Percentiles rank a stretch among this genome's conserved stretches.
Conservation (phyloP, 1,139 yeast species). For the Geotrichum siamense region DNA sequence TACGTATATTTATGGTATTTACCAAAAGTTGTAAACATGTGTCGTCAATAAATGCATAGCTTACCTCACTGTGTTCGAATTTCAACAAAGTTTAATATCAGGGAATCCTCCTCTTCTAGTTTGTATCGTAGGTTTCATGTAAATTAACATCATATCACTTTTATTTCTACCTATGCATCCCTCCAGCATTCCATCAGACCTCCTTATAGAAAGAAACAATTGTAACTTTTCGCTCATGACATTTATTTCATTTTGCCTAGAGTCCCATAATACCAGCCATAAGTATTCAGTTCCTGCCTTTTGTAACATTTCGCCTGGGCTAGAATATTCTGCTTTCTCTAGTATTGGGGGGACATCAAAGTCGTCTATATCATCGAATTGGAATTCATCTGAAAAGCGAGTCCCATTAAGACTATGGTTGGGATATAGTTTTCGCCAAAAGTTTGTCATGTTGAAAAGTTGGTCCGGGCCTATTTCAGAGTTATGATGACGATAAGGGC, state of each 20-base stretch:
- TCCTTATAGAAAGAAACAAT: conserved; percentile 11
- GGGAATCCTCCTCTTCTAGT: conserved; percentile 11
- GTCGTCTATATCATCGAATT: conserved; percentile 2
- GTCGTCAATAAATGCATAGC: no score
- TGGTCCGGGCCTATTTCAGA: not conserved
- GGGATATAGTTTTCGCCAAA: conserved; percentile 12
- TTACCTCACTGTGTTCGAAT: no score
- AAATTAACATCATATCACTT: conserved; percentile 6
- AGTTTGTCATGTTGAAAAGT: conserved; percentile 4
- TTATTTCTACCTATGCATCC: conserved; percentile 9
- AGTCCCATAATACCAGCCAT: conserved; percentile 11
- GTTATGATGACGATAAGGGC: conserved; percentile 1
- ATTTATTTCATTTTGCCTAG: not conserved
- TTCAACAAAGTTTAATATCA: no score
- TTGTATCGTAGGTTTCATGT: not conserved
- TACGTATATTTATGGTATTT: no score
- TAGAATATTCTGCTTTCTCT: conserved; percentile 3
- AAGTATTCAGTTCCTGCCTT: conserved; percentile 10
- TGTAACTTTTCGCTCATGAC: not conserved
- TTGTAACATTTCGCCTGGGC: conserved; percentile 7
- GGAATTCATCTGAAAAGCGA: no score
- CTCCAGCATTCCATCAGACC: conserved; percentile 9
- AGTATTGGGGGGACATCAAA: not conserved
- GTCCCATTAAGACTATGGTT: conserved; percentile 13
- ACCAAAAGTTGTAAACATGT: no score